Evolutionary conservation across 768 basidiomycete species (phyloP).

Genomic region (Megacollybia marginata): DNA sequence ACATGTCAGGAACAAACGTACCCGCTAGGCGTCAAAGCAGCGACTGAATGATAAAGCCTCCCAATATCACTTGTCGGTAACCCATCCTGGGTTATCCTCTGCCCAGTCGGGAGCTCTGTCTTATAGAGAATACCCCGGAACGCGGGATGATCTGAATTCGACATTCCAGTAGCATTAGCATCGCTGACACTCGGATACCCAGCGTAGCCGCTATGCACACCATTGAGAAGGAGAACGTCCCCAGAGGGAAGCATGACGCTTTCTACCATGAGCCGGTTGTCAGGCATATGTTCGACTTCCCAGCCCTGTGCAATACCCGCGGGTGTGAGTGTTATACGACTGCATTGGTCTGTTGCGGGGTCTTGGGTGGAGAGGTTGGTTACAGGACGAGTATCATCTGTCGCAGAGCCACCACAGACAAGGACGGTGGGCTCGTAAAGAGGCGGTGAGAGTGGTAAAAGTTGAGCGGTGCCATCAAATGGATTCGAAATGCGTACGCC

Average conservation of each 20-base stretch:
- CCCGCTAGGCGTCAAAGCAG: slow-evolving; percentile 49
- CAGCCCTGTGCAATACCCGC: slow-evolving; percentile 27
- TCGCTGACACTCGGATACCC: slow-evolving; percentile 13
- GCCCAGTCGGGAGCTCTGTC: slow-evolving; percentile 32
- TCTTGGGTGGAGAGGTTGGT: slow-evolving; percentile 13
- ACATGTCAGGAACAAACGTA: slow-evolving; percentile 22
- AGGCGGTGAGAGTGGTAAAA: slow-evolving; percentile 22
- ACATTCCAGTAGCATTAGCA: slow-evolving; percentile 11
- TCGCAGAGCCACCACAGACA: slow-evolving; percentile 20
- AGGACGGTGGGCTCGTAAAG: slow-evolving; percentile 22
- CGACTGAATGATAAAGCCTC: slow-evolving; percentile 57
- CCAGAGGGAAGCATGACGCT: slow-evolving; percentile 26
- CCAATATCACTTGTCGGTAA: slow-evolving; percentile 36
- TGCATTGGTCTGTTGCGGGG: slow-evolving; percentile 24
- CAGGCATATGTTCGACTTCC: slow-evolving; percentile 25
- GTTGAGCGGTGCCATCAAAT: slow-evolving; percentile 16
- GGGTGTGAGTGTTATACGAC: slow-evolving; percentile 20
- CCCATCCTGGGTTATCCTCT: slow-evolving; percentile 40
- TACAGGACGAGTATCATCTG: slow-evolving; percentile 8
- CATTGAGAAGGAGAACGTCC: slow-evolving; percentile 29
- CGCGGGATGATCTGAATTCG: slow-evolving; percentile 22
- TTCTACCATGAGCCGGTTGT: slow-evolving; percentile 25
- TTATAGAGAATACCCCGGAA: slow-evolving; percentile 34
- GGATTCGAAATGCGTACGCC: slow-evolving; percentile 26
- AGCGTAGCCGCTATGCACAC: slow-evolving; percentile 31